Conservation (phyloP, 768 basidiomycete genomes). For the Crepidotus variabilis region DNA sequence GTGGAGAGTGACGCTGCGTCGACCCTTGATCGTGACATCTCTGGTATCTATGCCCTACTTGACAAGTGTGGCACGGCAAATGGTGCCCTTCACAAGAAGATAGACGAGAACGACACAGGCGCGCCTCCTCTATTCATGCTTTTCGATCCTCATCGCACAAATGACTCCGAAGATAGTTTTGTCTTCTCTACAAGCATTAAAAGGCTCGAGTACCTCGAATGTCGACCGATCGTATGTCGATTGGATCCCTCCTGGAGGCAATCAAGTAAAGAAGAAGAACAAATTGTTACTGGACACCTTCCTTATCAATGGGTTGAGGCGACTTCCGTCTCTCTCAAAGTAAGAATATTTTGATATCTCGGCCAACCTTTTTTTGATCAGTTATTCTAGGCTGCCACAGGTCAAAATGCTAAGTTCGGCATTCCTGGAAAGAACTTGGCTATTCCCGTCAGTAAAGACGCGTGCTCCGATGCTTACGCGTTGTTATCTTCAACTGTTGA, state of each 20-base stretch:
- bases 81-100: conserved; percentile 72
- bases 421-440: conserved; percentile 53
- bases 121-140: conserved; percentile 71
- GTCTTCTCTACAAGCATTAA: conserved; percentile 80
- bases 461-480: conserved; percentile 74
- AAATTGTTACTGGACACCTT: conserved; percentile 53
- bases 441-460: conserved; percentile 50
- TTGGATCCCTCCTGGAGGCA: conserved; percentile 81
- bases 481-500: conserved; percentile 76
- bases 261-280: conserved; percentile 41
- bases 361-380: conserved; percentile 2
- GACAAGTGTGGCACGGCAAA: conserved; percentile 90
- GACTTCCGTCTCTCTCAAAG: conserved; percentile 47
- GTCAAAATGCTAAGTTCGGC: conserved; percentile 58
- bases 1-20: conserved; percentile 42
- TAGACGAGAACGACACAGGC: conserved; percentile 33
- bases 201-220: conserved; percentile 78
- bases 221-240: conserved; percentile 71
- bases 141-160: conserved; percentile 83
- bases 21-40: conserved; percentile 74
- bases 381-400: conserved; percentile 44
- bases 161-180: conserved; percentile 73
- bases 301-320: conserved; percentile 64
- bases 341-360: conserved; percentile 25
- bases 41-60: conserved; percentile 74